Evolutionary conservation across 371 early-diverging fungal species (phyloP).

Genomic region (Actinomucor elegans): DNA sequence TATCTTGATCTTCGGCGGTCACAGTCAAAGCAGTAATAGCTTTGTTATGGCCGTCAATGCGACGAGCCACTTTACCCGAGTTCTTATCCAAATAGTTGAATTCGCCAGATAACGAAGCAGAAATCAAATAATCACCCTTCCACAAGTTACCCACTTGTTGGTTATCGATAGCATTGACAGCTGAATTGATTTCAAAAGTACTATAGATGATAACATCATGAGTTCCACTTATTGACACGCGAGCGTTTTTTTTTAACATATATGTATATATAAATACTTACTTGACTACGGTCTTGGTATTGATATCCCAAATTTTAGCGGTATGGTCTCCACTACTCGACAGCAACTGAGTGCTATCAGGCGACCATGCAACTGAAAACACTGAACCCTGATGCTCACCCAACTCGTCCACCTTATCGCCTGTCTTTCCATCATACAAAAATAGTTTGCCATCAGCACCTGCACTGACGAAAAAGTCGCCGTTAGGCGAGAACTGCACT

Average conservation of each 20-base stretch:
- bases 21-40: slow-evolving; percentile 81
- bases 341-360: slow-evolving; percentile 75
- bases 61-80: slow-evolving; percentile 50
- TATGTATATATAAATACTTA: no score
- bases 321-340: slow-evolving; percentile 89
- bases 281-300: slow-evolving; percentile 66
- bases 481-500: slow-evolving; percentile 85
- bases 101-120: slow-evolving; percentile 81
- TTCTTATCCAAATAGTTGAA: slow-evolving; percentile 79
- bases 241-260: no score
- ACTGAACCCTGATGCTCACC: slow-evolving; percentile 77
- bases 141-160: slow-evolving; percentile 97
- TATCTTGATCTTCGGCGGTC: slow-evolving; percentile 42
- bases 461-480: slow-evolving; percentile 81
- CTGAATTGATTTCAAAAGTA: slow-evolving; percentile 50
- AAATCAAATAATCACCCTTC: slow-evolving; percentile 73
- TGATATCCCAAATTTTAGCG: slow-evolving; percentile 92
- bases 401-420: slow-evolving; percentile 78
- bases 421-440: slow-evolving; percentile 91
- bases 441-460: slow-evolving; percentile 92
- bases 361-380: slow-evolving; percentile 85
- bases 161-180: slow-evolving; percentile 46
- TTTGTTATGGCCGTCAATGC: slow-evolving; percentile 81
- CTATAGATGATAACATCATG: slow-evolving; percentile 24
- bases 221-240: no score